Percentiles rank a stretch among this genome's conserved stretches.
Conservation (phyloP, 1,284 basidiomycete species). For the Tylopilus orsonianus region DNA sequence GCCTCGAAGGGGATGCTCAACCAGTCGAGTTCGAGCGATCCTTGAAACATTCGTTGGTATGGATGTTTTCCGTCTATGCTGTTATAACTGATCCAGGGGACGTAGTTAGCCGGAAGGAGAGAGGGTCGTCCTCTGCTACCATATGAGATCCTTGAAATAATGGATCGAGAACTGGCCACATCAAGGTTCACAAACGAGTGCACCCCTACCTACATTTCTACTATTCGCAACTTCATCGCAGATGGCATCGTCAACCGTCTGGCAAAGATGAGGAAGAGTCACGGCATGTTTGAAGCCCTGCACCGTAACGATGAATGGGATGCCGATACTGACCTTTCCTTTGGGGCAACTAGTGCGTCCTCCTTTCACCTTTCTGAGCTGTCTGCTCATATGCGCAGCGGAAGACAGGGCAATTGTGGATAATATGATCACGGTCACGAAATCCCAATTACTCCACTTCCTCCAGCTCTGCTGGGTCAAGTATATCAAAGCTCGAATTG, state of each 20-base stretch:
- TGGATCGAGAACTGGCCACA: conserved; percentile 62
- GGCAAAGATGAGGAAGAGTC: conserved; percentile 67
- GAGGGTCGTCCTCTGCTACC: conserved; percentile 73
- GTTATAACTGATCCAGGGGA: background rate
- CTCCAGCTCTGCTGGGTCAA: conserved; percentile 87
- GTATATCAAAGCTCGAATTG: conserved; percentile 92
- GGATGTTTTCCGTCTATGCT: conserved; percentile 1
- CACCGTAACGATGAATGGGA: conserved; percentile 80
- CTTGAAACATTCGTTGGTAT: conserved; percentile 86
- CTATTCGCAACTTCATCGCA: conserved; percentile 74
- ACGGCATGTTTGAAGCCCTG: conserved; percentile 85
- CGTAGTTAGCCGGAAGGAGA: conserved; percentile 63
- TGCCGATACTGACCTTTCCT: conserved; percentile 71
- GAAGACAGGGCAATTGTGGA: conserved; percentile 75
- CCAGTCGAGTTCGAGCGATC: conserved; percentile 89
- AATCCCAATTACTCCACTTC: conserved; percentile 78
- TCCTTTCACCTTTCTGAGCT: conserved; percentile 3
- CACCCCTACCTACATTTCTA: conserved; percentile 75
- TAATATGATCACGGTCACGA: conserved; percentile 90
- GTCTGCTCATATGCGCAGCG: conserved; percentile 36
- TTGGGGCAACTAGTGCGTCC: conserved; percentile 68
- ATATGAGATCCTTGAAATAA: conserved; percentile 82
- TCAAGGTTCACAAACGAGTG: conserved; percentile 69
- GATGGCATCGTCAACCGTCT: conserved; percentile 71
- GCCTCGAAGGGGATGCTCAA: conserved; percentile 90